Conservation (phyloP, 2,329 filamentous ascomycete genomes). For the Fusarium sp. region DNA sequence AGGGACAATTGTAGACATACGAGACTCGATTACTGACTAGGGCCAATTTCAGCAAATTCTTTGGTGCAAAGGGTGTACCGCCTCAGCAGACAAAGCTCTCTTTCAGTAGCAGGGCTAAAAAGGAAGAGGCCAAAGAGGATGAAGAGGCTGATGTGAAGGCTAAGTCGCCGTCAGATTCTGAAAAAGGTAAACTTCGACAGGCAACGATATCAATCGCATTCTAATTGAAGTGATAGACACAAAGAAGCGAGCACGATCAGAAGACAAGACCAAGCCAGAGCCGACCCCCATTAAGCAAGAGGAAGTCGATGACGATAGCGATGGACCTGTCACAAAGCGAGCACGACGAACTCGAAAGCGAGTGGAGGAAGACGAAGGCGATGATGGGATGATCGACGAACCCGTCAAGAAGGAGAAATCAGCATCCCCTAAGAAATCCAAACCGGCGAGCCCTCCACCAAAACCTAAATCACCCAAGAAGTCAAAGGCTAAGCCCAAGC, state of each 20-base stretch:
- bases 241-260: conserved; percentile 61
- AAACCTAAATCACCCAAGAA: conserved; percentile 46
- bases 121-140: conserved; percentile 53
- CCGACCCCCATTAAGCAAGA: conserved; percentile 48
- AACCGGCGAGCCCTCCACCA: conserved; percentile 39
- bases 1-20: conserved; percentile 15
- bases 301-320: conserved; percentile 67
- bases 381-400: conserved; percentile 60
- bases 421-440: conserved; percentile 35
- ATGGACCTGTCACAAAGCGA: conserved; percentile 72
- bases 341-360: conserved; percentile 62
- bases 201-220: not conserved
- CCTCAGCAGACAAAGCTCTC: conserved; percentile 83
- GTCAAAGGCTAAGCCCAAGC: conserved; percentile 30
- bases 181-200: conserved; percentile 52
- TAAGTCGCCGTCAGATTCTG: conserved; percentile 57
- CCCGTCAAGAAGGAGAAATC: conserved; percentile 42
- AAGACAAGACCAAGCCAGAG: conserved; percentile 36
- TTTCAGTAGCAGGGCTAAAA: conserved; percentile 73
- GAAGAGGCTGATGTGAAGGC: conserved; percentile 47
- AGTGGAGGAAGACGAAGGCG: conserved; percentile 66
- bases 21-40: conserved; percentile 19
- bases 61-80: conserved; percentile 69
- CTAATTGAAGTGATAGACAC: conserved; percentile 52
- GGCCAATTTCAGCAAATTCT: conserved; percentile 79